These are phyloP conservation scores for Aspergillus leporis DNA, from an alignment of 495 filamentous ascomycete genomes.

Conservation along the genomic window DNA sequence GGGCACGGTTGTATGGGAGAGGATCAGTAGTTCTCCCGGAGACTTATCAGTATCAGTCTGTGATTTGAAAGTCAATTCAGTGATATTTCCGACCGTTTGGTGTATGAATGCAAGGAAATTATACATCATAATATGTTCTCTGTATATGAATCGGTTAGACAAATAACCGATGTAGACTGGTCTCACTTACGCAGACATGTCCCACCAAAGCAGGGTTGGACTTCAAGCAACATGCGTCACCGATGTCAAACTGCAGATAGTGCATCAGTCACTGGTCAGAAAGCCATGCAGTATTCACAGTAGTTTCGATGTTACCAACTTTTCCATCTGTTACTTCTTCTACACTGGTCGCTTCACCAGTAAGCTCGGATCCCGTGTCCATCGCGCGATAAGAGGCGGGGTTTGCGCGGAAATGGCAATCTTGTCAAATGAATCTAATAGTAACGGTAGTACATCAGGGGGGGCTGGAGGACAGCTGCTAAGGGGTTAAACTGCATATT, in stretches of 20 bases:
- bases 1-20: slow-evolving; percentile 20
- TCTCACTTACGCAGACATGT: slow-evolving; percentile 22
- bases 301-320: neutral
- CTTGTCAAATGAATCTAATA: neutral
- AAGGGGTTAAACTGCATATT: neutral
- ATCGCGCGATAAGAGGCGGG: slow-evolving; percentile 1
- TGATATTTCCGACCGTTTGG: neutral
- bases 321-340: neutral
- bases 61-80: slow-evolving; percentile 11
- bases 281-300: neutral
- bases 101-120: neutral
- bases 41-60: slow-evolving; percentile 21
- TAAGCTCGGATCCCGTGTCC: neutral
- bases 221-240: slow-evolving; percentile 31
- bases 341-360: neutral
- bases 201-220: slow-evolving; percentile 29
- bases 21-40: slow-evolving; percentile 15
- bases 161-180: neutral
- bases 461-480: neutral
- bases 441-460: neutral
- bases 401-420: neutral
- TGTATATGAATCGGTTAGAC: slow-evolving; percentile 17
- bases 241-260: slow-evolving; percentile 21
- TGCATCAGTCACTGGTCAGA: neutral
- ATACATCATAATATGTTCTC: slow-evolving; percentile 27